Conservation (phyloP, 2,329 filamentous ascomycete genomes). For the Cordyceps cateniannulata region DNA sequence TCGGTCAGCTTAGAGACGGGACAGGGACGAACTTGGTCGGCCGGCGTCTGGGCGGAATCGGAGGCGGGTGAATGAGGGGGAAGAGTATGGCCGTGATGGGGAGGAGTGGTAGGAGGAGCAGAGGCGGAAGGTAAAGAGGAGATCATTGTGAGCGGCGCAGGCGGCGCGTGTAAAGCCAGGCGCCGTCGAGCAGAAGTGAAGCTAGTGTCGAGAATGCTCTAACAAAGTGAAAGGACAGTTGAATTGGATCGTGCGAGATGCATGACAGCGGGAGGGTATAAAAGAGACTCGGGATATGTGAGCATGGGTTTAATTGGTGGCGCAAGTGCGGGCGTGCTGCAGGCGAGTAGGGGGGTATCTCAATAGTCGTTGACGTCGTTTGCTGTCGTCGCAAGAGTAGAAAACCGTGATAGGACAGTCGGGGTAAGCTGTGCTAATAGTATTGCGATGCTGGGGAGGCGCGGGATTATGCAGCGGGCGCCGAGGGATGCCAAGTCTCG, state of each 20-base stretch:
- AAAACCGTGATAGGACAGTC: neutral
- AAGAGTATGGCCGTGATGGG: neutral
- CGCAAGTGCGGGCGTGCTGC: neutral
- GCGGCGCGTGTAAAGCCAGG: neutral
- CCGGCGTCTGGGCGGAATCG: neutral
- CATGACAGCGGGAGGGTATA: conserved; percentile 7
- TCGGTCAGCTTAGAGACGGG: conserved; percentile 7
- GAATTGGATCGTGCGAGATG: neutral
- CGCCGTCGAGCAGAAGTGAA: neutral
- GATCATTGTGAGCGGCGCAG: conserved; percentile 5
- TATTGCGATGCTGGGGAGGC: neutral
- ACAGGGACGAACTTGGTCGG: neutral
- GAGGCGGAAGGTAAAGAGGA: neutral
- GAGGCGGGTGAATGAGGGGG: neutral
- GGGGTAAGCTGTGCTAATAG: neutral
- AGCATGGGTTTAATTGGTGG: neutral
- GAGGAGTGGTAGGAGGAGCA: neutral
- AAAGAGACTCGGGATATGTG: neutral
- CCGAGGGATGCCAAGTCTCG: neutral
- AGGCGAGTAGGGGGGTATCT: neutral
- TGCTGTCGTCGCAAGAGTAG: too few species aligned
- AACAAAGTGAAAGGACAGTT: neutral
- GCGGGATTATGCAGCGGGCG: neutral
- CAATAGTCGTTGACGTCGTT: neutral
- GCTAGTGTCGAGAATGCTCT: neutral